Conservation (phyloP, 2,329 filamentous ascomycete species). For the Fusarium devonianum region DNA sequence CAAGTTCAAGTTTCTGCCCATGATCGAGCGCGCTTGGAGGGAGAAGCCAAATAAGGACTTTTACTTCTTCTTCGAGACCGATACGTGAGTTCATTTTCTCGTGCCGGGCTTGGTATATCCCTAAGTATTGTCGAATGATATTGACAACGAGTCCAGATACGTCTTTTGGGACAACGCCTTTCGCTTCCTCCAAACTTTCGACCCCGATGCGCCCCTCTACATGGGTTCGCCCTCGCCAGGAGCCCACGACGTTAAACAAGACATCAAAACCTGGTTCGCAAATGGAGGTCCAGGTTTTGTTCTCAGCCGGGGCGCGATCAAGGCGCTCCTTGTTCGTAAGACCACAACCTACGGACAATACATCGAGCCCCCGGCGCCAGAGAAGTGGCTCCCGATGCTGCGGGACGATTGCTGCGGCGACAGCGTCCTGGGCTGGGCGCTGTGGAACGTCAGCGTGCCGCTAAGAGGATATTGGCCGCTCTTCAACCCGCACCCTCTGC, state of each 20-base stretch:
- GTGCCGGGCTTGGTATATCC: not conserved
- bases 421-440: conserved; percentile 56
- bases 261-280: conserved; percentile 53
- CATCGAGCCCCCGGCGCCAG: conserved; percentile 47
- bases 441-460: conserved; percentile 53
- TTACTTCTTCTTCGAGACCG: conserved; percentile 64
- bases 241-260: conserved; percentile 40
- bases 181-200: conserved; percentile 57
- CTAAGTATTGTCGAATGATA: not conserved
- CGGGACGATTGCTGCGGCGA: conserved; percentile 61
- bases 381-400: conserved; percentile 52
- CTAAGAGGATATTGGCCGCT: conserved; percentile 58
- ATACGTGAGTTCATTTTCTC: conserved; percentile 52
- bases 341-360: conserved; percentile 47
- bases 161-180: conserved; percentile 53
- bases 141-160: conserved; percentile 31
- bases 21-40: conserved; percentile 59
- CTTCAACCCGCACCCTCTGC: conserved; percentile 59
- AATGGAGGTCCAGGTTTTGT: conserved; percentile 59
- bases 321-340: conserved; percentile 49
- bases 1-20: conserved; percentile 65
- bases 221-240: conserved; percentile 58
- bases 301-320: conserved; percentile 54
- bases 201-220: conserved; percentile 54
- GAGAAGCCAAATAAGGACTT: conserved; percentile 57